Conservation (phyloP, 305 asterid genomes). For the Fraxinus ornus region DNA sequence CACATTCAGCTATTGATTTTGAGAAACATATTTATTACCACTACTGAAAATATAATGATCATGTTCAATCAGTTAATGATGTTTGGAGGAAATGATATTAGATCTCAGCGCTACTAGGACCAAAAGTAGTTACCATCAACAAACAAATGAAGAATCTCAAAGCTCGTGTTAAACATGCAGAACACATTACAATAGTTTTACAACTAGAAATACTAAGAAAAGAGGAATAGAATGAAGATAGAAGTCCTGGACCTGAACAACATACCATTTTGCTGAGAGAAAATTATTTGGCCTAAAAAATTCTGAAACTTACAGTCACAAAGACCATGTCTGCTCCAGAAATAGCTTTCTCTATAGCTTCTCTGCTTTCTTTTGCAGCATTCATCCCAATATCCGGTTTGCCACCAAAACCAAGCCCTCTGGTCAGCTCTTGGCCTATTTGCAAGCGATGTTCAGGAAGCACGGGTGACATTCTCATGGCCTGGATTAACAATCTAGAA, state of each 20-base stretch:
- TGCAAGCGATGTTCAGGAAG: slow-evolving; percentile 24
- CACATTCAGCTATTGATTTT: background rate
- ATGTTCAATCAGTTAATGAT: background rate
- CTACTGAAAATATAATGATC: background rate
- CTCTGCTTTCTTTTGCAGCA: slow-evolving; percentile 31
- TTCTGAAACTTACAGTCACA: background rate
- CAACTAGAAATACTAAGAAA: background rate
- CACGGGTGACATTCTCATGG: slow-evolving; percentile 2
- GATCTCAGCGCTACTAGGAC: background rate
- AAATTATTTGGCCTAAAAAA: background rate
- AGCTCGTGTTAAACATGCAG: background rate
- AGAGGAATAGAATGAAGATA: background rate
- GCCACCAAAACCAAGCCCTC: slow-evolving; percentile 31
- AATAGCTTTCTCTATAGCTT: slow-evolving; percentile 26
- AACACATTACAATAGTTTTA: background rate
- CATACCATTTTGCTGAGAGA: background rate
- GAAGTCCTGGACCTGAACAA: background rate
- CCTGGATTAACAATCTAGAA: background rate
- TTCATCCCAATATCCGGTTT: slow-evolving; percentile 31
- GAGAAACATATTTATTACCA: background rate
- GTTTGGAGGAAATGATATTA: background rate
- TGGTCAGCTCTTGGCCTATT: slow-evolving; percentile 27
- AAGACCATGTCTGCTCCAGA: background rate
- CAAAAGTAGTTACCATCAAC: background rate
- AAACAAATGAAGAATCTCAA: background rate